These are phyloP conservation scores for Avena insularis DNA, from an alignment of 176 grass and related monocot species.

Conservation along the genomic window DNA sequence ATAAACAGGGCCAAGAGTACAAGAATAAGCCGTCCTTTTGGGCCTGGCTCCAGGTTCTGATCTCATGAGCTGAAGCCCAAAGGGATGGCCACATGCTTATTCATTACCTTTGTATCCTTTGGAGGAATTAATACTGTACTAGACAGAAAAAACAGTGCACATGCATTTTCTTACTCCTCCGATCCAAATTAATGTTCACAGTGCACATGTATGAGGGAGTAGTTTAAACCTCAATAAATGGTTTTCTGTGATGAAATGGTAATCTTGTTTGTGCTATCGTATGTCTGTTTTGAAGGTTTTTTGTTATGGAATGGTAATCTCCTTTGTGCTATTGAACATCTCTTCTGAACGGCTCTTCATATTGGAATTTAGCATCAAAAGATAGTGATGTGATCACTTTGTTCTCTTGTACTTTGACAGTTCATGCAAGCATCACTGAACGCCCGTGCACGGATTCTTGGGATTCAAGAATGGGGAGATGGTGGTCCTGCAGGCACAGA, in stretches of 20 bases:
- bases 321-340: background rate
- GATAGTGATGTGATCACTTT: conserved; percentile 35
- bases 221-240: background rate
- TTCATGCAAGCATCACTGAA: conserved; percentile 78
- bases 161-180: background rate
- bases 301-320: conserved; percentile 6
- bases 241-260: background rate
- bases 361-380: conserved; percentile 23
- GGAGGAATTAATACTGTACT: conserved; percentile 27
- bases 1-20: background rate
- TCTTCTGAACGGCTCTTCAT: conserved; percentile 1
- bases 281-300: conserved; percentile 11
- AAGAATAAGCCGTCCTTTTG: background rate
- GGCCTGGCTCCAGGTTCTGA: conserved; percentile 16
- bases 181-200: no score
- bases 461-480: conserved; percentile 49
- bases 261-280: background rate
- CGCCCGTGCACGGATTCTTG: conserved; percentile 49
- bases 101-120: background rate
- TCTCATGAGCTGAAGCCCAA: conserved; percentile 24
- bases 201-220: no score
- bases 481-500: conserved; percentile 44
- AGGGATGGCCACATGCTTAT: background rate
- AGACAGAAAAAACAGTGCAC: background rate
- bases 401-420: conserved; percentile 46